phyloP scores from a whole-genome alignment of 106 monocot genomes.

The Acorus gramineus region DNA sequence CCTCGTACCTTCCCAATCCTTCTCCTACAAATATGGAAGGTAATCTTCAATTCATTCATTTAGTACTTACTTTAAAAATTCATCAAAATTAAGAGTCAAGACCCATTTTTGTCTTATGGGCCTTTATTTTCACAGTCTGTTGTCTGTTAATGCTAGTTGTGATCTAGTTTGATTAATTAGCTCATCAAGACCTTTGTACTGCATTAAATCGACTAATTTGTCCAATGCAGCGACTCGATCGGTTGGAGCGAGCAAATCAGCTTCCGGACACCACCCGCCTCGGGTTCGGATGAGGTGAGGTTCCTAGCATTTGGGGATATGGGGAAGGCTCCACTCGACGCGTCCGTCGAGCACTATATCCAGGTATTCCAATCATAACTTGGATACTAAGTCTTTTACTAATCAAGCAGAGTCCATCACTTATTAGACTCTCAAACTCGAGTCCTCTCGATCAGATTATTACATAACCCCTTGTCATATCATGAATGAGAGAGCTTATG shows the following conservation, averaged over 20 bases:
- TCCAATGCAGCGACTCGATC: constrained; percentile 34
- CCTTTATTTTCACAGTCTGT: no score
- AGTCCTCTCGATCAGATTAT: no score
- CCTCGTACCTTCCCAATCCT: constrained; percentile 42
- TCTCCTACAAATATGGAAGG: constrained; percentile 60
- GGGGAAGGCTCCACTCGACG: constrained; percentile 70
- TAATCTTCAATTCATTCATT: constrained; percentile 2
- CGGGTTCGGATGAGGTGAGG: constrained; percentile 33
- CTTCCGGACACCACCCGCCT: constrained; percentile 64
- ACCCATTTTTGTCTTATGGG: no score
- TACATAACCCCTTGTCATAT: no score
- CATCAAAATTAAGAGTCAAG: no score
- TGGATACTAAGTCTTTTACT: not conserved
- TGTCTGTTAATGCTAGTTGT: no score
- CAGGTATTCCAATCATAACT: constrained; percentile 29
- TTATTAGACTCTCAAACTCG: no score
- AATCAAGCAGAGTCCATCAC: not conserved
- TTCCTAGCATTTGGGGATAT: constrained; percentile 67
- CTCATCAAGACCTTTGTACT: not conserved
- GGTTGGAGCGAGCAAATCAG: constrained; percentile 56
- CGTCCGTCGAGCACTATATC: constrained; percentile 65
- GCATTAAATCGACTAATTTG: not conserved
- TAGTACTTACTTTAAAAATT: no score
- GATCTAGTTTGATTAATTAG: no score
- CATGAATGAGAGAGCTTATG: not conserved